A percentile compares a stretch with the other conserved stretches of the same genome.
Evolutionary conservation across 1,284 basidiomycete species (phyloP).

Genomic region (Cryptococcus sp.): DNA sequence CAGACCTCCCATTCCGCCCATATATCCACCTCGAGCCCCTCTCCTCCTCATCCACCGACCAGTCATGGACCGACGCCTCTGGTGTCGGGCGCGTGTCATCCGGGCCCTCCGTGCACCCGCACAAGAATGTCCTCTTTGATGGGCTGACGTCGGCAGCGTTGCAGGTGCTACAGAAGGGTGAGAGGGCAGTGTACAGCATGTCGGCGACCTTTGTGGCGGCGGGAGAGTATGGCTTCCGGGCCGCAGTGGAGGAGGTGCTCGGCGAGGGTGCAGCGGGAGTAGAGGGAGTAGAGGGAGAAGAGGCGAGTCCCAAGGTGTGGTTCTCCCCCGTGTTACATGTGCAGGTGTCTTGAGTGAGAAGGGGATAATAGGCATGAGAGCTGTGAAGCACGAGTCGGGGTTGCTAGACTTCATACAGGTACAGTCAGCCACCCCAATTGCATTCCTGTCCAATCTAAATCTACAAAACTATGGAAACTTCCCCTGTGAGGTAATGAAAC

Average conservation of each 20-base stretch:
- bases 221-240: constrained; percentile 67
- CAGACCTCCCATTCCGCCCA: constrained; percentile 30
- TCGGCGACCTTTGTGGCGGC: constrained; percentile 69
- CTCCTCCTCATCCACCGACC: constrained; percentile 25
- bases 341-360: constrained; percentile 9
- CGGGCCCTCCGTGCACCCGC: constrained; percentile 50
- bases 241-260: constrained; percentile 47
- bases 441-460: too few species aligned
- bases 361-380: too few species aligned
- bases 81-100: not conserved
- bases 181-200: constrained; percentile 57
- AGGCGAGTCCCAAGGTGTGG: constrained; percentile 18
- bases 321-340: constrained; percentile 29
- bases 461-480: too few species aligned
- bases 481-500: not conserved
- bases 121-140: constrained; percentile 65
- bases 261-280: not conserved
- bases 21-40: constrained; percentile 41
- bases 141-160: constrained; percentile 61
- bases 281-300: constrained; percentile 1
- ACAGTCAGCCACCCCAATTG: too few species aligned
- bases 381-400: not conserved
- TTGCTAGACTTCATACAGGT: too few species aligned
- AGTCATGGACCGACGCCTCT: constrained; percentile 27
- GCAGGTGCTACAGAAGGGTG: constrained; percentile 57